A percentile compares a stretch with the other conserved stretches of the same genome.
phyloP scores from a whole-genome alignment of 441 rosid species.

The Euphorbia schlechtendalii region DNA sequence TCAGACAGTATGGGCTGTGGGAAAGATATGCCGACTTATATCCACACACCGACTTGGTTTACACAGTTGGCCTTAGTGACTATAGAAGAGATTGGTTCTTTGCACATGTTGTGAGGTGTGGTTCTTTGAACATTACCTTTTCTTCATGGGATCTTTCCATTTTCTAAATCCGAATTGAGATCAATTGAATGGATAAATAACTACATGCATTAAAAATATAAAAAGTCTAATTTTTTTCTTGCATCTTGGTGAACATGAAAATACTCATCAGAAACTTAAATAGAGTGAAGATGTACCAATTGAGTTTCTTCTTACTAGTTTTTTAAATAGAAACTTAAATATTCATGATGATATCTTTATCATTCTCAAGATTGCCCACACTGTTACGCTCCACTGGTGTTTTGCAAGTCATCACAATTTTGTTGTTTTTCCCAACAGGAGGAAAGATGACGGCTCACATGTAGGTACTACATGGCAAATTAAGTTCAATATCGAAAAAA shows the following conservation, averaged over 20 bases:
- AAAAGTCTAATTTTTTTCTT: not conserved
- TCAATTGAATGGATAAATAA: not conserved
- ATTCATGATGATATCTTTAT: not conserved
- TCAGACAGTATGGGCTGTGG: constrained; percentile 71
- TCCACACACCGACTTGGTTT: constrained; percentile 53
- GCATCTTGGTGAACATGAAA: not conserved
- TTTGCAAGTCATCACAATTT: not conserved
- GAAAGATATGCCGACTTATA: constrained; percentile 43
- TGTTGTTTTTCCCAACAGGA: constrained; percentile 31
- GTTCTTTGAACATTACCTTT: constrained; percentile 12
- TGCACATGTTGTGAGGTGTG: constrained; percentile 60
- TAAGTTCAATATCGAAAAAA: constrained; percentile 49
- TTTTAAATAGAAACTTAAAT: not conserved
- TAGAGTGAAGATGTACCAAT: too few species aligned
- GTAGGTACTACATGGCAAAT: constrained; percentile 84
- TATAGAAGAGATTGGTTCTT: constrained; percentile 58
- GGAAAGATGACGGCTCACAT: constrained; percentile 30
- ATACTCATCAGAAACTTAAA: not conserved
- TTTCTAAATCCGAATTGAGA: not conserved
- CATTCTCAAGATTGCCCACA: not conserved
- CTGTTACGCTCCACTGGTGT: not conserved
- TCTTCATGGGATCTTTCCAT: constrained; percentile 1
- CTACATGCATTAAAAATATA: not conserved
- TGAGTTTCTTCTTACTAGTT: not conserved
- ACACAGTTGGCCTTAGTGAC: constrained; percentile 45